Evolutionary conservation across 495 filamentous ascomycete species (phyloP).

Genomic region (Terfezia boudieri): DNA sequence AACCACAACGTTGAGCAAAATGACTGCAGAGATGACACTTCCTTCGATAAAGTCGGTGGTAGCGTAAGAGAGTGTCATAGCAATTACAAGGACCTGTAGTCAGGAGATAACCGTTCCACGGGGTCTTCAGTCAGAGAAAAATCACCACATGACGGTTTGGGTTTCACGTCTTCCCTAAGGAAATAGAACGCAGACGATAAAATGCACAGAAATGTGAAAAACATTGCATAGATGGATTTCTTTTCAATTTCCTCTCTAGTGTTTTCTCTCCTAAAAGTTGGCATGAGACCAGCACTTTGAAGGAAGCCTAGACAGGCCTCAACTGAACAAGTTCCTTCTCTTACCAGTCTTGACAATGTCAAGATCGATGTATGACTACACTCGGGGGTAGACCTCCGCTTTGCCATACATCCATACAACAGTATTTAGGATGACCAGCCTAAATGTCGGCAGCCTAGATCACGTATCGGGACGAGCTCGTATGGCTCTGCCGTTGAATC

Average conservation of each 20-base stretch:
- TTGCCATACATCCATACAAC: slow-evolving; percentile 1
- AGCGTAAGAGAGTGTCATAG: slow-evolving; percentile 53
- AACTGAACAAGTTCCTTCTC: too few species aligned
- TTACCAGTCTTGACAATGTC: not conserved
- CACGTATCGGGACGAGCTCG: too few species aligned
- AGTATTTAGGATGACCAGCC: too few species aligned
- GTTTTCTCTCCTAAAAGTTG: slow-evolving; percentile 2
- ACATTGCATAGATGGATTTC: not conserved
- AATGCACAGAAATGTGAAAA: not conserved
- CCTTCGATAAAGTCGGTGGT: slow-evolving; percentile 57
- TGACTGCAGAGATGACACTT: slow-evolving; percentile 51
- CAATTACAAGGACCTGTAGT: slow-evolving; percentile 43
- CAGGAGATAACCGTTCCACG: not conserved
- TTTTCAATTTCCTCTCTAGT: slow-evolving; percentile 2
- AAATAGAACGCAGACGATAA: not conserved
- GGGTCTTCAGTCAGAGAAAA: not conserved
- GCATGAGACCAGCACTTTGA: not conserved
- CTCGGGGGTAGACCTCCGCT: slow-evolving; percentile 14
- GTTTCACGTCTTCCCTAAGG: slow-evolving; percentile 8
- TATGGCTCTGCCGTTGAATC: too few species aligned
- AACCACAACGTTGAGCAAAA: slow-evolving; percentile 46
- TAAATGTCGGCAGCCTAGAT: too few species aligned
- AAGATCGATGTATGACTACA: slow-evolving; percentile 4
- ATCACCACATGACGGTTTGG: not conserved
- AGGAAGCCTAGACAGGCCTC: not conserved